A percentile compares a stretch with the other conserved stretches of the same genome.
Conservation (phyloP, 371 early-diverging fungal genomes). For the Coemansia linderi region DNA sequence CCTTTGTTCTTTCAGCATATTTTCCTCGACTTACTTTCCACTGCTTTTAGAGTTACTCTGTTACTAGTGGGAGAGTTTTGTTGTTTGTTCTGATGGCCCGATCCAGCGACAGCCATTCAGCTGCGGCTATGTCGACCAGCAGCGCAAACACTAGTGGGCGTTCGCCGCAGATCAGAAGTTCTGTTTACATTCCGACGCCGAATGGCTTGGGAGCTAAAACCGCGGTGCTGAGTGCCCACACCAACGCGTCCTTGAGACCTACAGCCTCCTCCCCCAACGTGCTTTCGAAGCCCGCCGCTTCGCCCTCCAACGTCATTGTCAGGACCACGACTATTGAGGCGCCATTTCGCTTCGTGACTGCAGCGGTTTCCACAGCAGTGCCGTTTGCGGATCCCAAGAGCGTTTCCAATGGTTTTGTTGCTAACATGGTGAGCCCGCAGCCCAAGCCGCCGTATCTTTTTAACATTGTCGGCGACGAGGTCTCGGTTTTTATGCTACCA, state of each 20-base stretch:
- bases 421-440: too few relatives aligned
- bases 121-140: background rate
- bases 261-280: background rate
- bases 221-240: too few relatives aligned
- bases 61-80: background rate
- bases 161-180: background rate
- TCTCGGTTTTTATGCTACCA: conserved; percentile 7
- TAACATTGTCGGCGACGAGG: conserved; percentile 18
- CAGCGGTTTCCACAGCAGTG: background rate
- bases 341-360: background rate
- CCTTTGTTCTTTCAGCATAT: background rate
- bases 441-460: conserved; percentile 4
- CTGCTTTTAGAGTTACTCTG: background rate
- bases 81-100: background rate
- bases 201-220: background rate
- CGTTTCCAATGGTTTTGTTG: background rate
- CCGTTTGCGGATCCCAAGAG: too few relatives aligned
- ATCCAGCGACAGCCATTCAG: background rate
- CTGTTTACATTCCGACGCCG: background rate
- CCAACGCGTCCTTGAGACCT: background rate
- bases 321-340: conserved; percentile 8
- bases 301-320: background rate
- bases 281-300: background rate
- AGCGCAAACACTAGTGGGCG: background rate
- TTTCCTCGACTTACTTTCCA: background rate